Base-by-base conservation (phyloP, 2,329 filamentous ascomycete species). In the Nemania bipapillata region DNA sequence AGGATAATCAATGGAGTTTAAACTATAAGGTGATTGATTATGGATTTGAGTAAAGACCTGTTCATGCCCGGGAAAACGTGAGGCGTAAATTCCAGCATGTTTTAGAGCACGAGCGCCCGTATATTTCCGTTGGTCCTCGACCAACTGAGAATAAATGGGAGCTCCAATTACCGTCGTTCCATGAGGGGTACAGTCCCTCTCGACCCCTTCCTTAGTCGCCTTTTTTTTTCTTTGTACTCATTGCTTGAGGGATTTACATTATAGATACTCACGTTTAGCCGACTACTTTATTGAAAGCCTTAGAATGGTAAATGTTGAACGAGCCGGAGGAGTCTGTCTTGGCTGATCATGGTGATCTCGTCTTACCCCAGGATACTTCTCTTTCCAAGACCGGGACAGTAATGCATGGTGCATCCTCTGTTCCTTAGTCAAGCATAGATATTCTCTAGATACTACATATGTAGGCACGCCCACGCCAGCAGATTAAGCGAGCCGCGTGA, bases 1-100 rank as follows among this genome's bases (percentile, higher is more conserved):
- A 63, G 70, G 64, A 42, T 49, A 40, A 64, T 45, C 24, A 50
- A 20, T 42, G 37, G 53, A n/a, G 37, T 66, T 56, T 52, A 70
- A 66, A 69, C 53, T 70, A 60, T 65, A 73, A 66, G 70, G 69
- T 22, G 54, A 42, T 24, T 35, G 37, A 47, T 72, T 52, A 70
- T 69, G 65, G 53, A 49, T 71, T 71, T 54, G 63, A 35, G 63
- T 50, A 57, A 42, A 63, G 61, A 71, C 53, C 69, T 72, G 62
- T 67, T 60, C 40, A 64, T n/a, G 66, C 64, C 58, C 40, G 63
- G 45, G 45, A 30, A 30, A 61, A 59, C 35, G 32, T 45, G 26
- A 53, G 63, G 63, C 63, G 58, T 54, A 50, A 68, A 70, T 59
- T 55, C 50, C 66, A 42, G 22, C 24, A 30, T 52, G n/a, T 65